These are phyloP conservation scores for Talaromyces sp. DNA, from an alignment of 2,329 filamentous ascomycete species.

Conservation along the genomic window DNA sequence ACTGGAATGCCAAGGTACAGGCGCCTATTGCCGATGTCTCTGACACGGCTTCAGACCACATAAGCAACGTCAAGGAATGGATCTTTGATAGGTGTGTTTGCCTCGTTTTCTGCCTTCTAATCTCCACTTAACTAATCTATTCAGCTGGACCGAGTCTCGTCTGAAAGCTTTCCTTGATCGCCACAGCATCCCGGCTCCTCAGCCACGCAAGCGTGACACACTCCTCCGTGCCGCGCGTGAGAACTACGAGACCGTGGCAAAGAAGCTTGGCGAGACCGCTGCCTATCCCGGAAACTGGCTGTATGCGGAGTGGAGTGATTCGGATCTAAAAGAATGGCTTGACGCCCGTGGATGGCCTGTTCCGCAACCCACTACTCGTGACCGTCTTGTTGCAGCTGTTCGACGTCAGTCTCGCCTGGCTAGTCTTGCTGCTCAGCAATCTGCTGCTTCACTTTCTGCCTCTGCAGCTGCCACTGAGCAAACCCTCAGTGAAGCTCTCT, in stretches of 20 bases:
- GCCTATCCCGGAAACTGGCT: conserved; percentile 95
- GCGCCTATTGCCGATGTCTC: conserved; percentile 72
- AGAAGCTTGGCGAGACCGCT: conserved; percentile 70
- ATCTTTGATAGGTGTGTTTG: conserved; percentile 71
- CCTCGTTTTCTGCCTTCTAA: neutral
- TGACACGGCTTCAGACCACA: conserved; percentile 70
- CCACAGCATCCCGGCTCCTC: conserved; percentile 79
- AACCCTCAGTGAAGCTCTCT: conserved; percentile 74
- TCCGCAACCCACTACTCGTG: conserved; percentile 78
- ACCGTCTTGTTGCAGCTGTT: conserved; percentile 82
- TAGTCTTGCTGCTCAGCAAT: conserved; percentile 63
- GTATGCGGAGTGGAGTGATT: conserved; percentile 86
- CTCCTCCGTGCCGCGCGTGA: conserved; percentile 73
- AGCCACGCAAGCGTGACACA: conserved; percentile 80
- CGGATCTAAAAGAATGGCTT: conserved; percentile 89
- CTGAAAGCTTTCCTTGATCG: conserved; percentile 90
- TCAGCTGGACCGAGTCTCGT: conserved; percentile 85
- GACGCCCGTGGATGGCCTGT: conserved; percentile 81
- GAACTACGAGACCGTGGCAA: conserved; percentile 75
- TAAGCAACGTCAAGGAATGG: conserved; percentile 76
- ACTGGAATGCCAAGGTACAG: conserved; percentile 80
- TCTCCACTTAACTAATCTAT: conserved; percentile 34
- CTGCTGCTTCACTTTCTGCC: conserved; percentile 59
- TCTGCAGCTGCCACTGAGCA: conserved; percentile 68
- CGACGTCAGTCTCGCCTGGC: conserved; percentile 86